These are phyloP conservation scores for Tricholoma terreum DNA, from an alignment of 768 basidiomycete genomes.

Conservation along the genomic window DNA sequence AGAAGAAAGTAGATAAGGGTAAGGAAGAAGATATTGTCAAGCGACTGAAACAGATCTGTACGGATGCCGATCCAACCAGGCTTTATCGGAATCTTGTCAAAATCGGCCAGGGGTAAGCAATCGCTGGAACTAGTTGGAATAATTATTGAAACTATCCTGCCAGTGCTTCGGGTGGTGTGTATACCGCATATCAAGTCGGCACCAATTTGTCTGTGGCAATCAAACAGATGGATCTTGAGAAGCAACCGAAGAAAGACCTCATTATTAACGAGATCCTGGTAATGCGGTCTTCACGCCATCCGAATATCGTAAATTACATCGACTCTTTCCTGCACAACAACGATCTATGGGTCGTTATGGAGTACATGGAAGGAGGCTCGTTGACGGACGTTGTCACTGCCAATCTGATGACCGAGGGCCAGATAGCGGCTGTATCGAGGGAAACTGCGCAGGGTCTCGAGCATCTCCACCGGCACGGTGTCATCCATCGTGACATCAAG, in stretches of 20 bases:
- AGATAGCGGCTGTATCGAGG: constrained; percentile 94
- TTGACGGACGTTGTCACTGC: constrained; percentile 95
- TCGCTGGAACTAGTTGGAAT: constrained; percentile 2
- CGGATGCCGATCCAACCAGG: constrained; percentile 94
- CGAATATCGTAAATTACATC: constrained; percentile 99
- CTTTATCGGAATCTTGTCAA: constrained; percentile 91
- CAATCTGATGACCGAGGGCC: constrained; percentile 97
- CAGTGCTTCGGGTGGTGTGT: constrained; percentile 96
- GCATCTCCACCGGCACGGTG: constrained; percentile 93
- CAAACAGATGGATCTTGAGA: constrained; percentile 99
- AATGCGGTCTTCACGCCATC: constrained; percentile 94
- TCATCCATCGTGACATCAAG: constrained; percentile 99
- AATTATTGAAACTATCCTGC: constrained; percentile 6
- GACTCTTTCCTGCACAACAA: constrained; percentile 98
- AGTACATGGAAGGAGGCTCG: constrained; percentile 97
- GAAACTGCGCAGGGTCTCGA: constrained; percentile 92
- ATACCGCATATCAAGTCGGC: constrained; percentile 96
- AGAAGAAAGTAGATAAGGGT: constrained; percentile 82
- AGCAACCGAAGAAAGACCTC: constrained; percentile 98
- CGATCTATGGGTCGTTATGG: constrained; percentile 99
- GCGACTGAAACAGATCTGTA: constrained; percentile 90
- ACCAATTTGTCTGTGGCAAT: constrained; percentile 94
- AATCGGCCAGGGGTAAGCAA: constrained; percentile 92
- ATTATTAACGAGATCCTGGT: constrained; percentile 99
- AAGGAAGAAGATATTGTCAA: constrained; percentile 89